Evolutionary conservation across 192 early-diverging fungal species (phyloP).

Genomic region (Coemansia sp.): DNA sequence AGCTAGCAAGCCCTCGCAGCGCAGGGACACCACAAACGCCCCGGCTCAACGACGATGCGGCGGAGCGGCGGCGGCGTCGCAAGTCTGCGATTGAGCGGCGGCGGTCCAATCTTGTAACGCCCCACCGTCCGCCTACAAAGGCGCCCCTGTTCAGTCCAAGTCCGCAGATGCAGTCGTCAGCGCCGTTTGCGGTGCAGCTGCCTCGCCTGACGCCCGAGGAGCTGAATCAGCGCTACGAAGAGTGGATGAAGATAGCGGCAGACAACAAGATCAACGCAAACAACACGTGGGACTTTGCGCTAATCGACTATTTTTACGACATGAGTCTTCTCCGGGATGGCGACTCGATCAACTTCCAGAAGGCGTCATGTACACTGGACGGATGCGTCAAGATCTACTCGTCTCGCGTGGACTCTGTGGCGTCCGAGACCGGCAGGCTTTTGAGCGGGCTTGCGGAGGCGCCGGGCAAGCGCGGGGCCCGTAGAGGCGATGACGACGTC

Average conservation of each 20-base stretch:
- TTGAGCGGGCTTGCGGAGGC: conserved; percentile 83
- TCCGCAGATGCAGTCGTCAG: conserved; percentile 39
- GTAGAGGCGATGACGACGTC: conserved; percentile 35
- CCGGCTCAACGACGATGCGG: conserved; percentile 56
- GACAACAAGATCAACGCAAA: conserved; percentile 93
- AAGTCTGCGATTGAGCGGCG: conserved; percentile 54
- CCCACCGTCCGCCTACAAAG: conserved; percentile 36
- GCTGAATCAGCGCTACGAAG: conserved; percentile 72
- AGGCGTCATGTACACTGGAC: conserved; percentile 94
- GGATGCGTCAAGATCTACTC: conserved; percentile 98
- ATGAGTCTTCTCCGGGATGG: conserved; percentile 92
- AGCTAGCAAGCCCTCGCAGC: conserved; percentile 39
- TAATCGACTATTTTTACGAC: conserved; percentile 98
- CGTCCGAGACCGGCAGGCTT: conserved; percentile 86
- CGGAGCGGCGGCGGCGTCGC: conserved; percentile 55
- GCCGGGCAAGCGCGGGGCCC: conserved; percentile 52
- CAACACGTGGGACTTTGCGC: conserved; percentile 95
- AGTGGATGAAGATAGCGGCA: conserved; percentile 97
- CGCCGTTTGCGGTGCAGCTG: conserved; percentile 51
- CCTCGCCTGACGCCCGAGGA: conserved; percentile 56
- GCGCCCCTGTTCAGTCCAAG: conserved; percentile 34
- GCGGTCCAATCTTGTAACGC: conserved; percentile 46
- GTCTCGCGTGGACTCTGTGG: conserved; percentile 94
- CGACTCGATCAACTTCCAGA: conserved; percentile 98
- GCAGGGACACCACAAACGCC: conserved; percentile 36